phyloP scores from a whole-genome alignment of 2,329 filamentous ascomycete genomes.

The Botrytis cinerea region DNA sequence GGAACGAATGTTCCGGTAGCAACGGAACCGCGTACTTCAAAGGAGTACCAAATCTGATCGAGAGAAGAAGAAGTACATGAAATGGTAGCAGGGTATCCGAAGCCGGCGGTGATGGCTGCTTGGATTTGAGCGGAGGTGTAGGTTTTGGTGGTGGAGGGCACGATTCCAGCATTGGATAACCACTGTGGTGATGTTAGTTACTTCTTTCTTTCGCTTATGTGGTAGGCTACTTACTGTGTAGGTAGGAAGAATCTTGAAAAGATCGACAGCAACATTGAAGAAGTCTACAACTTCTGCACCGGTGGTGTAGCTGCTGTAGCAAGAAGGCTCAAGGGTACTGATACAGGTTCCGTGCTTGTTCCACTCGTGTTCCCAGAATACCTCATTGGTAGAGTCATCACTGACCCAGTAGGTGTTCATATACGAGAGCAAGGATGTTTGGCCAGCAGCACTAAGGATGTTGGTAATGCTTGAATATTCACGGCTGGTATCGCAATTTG shows the following conservation, averaged over 20 bases:
- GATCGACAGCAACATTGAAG: conserved; percentile 20
- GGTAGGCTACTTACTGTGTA: conserved; percentile 51
- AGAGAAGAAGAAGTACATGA: conserved; percentile 49
- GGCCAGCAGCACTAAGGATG: conserved; percentile 58
- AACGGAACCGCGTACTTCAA: conserved; percentile 54
- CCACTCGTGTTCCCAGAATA: conserved; percentile 76
- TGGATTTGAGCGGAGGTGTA: conserved; percentile 50
- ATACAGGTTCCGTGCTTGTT: conserved; percentile 75
- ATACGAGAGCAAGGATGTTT: conserved; percentile 59
- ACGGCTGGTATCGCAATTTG: conserved; percentile 64
- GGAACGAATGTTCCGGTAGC: conserved; percentile 53
- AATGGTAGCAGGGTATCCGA: conserved; percentile 50
- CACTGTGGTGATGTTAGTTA: conserved; percentile 42
- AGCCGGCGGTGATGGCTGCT: conserved; percentile 47
- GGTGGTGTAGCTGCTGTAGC: conserved; percentile 53
- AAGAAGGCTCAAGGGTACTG: conserved; percentile 65
- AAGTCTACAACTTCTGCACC: conserved; percentile 59
- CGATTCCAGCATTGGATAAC: conserved; percentile 62
- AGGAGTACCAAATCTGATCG: conserved; percentile 56
- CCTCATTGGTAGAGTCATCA: conserved; percentile 61
- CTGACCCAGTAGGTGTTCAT: conserved; percentile 68
- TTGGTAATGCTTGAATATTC: conserved; percentile 64
- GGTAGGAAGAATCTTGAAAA: conserved; percentile 65
- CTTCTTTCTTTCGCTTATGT: background rate
- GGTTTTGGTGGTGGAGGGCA: conserved; percentile 47